Conservation (phyloP, 2,329 filamentous ascomycete genomes). For the Aureobasidium sp. region DNA sequence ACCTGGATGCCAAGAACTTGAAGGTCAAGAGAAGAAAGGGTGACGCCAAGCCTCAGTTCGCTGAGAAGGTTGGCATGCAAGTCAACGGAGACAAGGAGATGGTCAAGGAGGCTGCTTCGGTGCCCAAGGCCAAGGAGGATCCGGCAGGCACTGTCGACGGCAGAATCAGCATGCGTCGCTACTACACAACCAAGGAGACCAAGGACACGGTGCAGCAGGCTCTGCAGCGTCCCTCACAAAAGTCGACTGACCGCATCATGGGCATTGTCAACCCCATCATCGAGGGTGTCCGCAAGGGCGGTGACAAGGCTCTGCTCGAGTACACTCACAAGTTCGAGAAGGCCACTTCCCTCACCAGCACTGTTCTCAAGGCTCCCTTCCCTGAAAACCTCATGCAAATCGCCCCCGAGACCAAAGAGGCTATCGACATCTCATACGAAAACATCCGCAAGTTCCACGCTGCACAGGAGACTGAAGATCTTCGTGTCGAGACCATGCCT, state of each 20-base stretch:
- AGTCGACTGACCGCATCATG: slow-evolving; percentile 89
- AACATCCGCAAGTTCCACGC: slow-evolving; percentile 94
- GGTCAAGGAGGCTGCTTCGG: slow-evolving; percentile 46
- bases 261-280: slow-evolving; percentile 88
- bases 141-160: slow-evolving; percentile 43
- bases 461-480: slow-evolving; percentile 77
- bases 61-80: slow-evolving; percentile 67
- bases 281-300: slow-evolving; percentile 71
- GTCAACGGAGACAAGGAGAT: slow-evolving; percentile 33
- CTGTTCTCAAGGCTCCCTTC: slow-evolving; percentile 86
- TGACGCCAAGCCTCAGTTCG: slow-evolving; percentile 91
- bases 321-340: slow-evolving; percentile 99
- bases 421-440: slow-evolving; percentile 89
- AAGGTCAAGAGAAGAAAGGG: slow-evolving; percentile 92
- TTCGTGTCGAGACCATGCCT: slow-evolving; percentile 94
- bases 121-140: slow-evolving; percentile 48
- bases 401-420: slow-evolving; percentile 71
- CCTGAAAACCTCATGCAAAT: slow-evolving; percentile 79
- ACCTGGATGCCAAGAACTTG: slow-evolving; percentile 86
- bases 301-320: slow-evolving; percentile 79
- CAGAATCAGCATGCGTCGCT: slow-evolving; percentile 76
- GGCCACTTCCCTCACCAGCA: slow-evolving; percentile 81
- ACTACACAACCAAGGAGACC: slow-evolving; percentile 60
- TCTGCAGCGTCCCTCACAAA: slow-evolving; percentile 84
- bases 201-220: slow-evolving; percentile 62